phyloP scores from a whole-genome alignment of 2,329 filamentous ascomycete genomes.

The Emmonsia crescens region DNA sequence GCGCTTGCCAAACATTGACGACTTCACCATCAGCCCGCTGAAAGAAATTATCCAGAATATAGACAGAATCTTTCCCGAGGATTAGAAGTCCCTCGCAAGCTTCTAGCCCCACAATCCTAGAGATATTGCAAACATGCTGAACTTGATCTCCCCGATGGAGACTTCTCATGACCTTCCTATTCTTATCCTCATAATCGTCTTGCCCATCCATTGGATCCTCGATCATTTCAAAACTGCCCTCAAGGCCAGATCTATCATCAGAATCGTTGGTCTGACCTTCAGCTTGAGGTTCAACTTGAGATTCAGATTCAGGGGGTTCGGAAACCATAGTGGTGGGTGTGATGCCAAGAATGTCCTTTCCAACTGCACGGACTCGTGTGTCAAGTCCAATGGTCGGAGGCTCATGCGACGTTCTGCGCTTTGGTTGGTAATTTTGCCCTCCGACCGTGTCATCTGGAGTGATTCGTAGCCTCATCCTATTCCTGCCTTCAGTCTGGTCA shows the following conservation, averaged over 20 bases:
- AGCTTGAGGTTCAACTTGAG: slow-evolving; percentile 19
- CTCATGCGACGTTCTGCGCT: slow-evolving; percentile 54
- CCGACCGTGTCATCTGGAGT: slow-evolving; percentile 63
- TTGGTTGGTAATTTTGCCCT: slow-evolving; percentile 71
- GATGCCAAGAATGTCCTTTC: slow-evolving; percentile 31
- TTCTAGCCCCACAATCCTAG: slow-evolving; percentile 84
- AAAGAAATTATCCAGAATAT: slow-evolving; percentile 94
- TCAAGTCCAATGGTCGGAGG: slow-evolving; percentile 37
- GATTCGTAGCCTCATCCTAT: slow-evolving; percentile 83
- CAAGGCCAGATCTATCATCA: slow-evolving; percentile 40
- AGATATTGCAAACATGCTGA: slow-evolving; percentile 89
- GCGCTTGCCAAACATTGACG: slow-evolving; percentile 90
- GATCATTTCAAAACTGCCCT: slow-evolving; percentile 93
- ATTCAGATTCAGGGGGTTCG: slow-evolving; percentile 23
- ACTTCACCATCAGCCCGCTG: slow-evolving; percentile 92
- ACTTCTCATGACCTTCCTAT: slow-evolving; percentile 92
- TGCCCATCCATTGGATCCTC: slow-evolving; percentile 81
- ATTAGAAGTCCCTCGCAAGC: slow-evolving; percentile 90
- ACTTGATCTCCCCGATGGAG: slow-evolving; percentile 84
- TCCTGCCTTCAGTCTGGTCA: slow-evolving; percentile 88
- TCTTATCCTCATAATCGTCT: slow-evolving; percentile 91
- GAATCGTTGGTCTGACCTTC: slow-evolving; percentile 22
- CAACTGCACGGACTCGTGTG: slow-evolving; percentile 30
- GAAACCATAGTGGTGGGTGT: slow-evolving; percentile 24
- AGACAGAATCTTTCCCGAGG: slow-evolving; percentile 80